Base-by-base conservation (phyloP, 176 grass and related monocot species). In the Raddia distichophylla region DNA sequence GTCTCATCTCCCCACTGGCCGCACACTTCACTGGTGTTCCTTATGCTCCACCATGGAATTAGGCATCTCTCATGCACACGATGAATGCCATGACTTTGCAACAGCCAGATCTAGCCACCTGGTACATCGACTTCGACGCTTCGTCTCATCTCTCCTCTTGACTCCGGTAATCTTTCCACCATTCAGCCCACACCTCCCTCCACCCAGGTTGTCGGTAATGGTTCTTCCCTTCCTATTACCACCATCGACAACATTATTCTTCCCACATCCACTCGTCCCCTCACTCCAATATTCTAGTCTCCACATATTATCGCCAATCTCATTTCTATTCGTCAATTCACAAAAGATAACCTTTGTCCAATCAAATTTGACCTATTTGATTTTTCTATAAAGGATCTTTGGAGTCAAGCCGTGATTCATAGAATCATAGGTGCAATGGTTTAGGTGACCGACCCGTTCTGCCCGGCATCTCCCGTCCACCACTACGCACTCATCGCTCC, bases 401-500 rank as follows among this genome's bases (percentile, higher is more conserved):
- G 0, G 10, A 49, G 9, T 8, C 9, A 10, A 10, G 10, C 2
- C 10, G 1, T 49, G 47, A 49, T 49, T n/a, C n/a, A n/a, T n/a
- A n/a, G n/a, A n/a, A n/a, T 58, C 55, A n/a, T 1, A 7, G 16
- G 58, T 20, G 58, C 19, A 19, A 3, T 60, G 8, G 58, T 6
- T 20, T 3, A 0, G 1, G 8, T 8, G 19, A 19, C 2, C 19
- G 20, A 20, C 2, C 19, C 8, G 3, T 19, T 22, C 3, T 3
- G 2, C 0, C 2, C 58, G 0, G 19, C 2, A 2, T 8, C 8
- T 2, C 8, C 47, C 10, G 0, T 10, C 11, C 47, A 2, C 2
- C 47, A 8, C 3, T 10, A 49, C 1, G 47, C 10, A 2, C 11
- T 49, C 10, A 10, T 49, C 11, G 10, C 16, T 6, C 0, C 3